Percentiles rank a stretch among this genome's conserved stretches.
These are phyloP conservation scores for Handroanthus guayacan DNA, from an alignment of 257 asterid genomes.

Conservation along the genomic window DNA sequence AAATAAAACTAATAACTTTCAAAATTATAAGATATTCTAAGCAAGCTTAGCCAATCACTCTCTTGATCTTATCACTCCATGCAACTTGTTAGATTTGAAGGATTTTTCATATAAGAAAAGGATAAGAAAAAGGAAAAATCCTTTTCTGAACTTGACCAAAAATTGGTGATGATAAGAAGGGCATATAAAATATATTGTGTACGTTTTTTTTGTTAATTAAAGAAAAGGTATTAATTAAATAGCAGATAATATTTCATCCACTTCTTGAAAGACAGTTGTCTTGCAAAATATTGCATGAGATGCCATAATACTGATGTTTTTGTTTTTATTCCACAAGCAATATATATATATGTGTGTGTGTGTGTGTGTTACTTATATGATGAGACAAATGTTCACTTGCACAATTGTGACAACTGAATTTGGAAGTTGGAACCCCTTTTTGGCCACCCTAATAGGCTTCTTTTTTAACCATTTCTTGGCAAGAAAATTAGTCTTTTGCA, in stretches of 20 bases:
- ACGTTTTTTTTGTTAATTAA: neutral
- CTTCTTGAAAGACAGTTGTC: conserved; percentile 51
- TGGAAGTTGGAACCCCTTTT: neutral
- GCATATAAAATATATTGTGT: neutral
- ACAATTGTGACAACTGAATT: conserved; percentile 33
- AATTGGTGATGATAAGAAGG: conserved; percentile 19
- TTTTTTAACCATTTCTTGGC: neutral
- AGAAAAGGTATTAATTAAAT: neutral
- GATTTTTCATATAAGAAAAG: neutral
- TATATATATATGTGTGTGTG: neutral
- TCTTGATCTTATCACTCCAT: conserved; percentile 35
- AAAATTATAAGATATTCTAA: too few relatives aligned
- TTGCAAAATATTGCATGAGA: conserved; percentile 39
- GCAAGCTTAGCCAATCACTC: too few relatives aligned
- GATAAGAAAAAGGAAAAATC: neutral
- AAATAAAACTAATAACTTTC: too few relatives aligned
- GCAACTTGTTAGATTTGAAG: conserved; percentile 40
- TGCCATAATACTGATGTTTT: conserved; percentile 52
- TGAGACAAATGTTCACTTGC: conserved; percentile 31
- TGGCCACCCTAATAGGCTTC: neutral
- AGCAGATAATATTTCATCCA: conserved; percentile 26
- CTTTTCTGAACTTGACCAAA: conserved; percentile 32
- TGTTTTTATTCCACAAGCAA: conserved; percentile 37
- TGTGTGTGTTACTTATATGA: conserved; percentile 29
- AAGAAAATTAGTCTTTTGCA: neutral